Evolutionary conservation across 345 rosid genomes (phyloP).

Genomic region (Lumnitzera littorea): DNA sequence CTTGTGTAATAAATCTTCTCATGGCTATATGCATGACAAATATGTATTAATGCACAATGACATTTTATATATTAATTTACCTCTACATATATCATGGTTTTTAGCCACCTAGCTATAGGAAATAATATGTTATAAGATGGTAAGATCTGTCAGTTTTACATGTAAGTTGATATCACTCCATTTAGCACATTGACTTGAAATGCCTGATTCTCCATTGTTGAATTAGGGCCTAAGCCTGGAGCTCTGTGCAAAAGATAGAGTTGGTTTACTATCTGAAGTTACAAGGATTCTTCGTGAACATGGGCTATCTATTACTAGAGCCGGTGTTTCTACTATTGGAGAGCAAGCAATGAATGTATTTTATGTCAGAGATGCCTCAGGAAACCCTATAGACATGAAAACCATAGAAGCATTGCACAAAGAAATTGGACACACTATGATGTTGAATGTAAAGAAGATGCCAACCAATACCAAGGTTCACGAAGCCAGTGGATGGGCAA

Average conservation of each 20-base stretch:
- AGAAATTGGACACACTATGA: slow-evolving; percentile 80
- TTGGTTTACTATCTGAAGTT: slow-evolving; percentile 77
- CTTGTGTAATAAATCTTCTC: no score
- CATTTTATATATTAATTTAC: no score
- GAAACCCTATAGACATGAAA: slow-evolving; percentile 74
- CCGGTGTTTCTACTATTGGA: slow-evolving; percentile 80
- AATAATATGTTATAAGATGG: no score
- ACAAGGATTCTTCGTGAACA: slow-evolving; percentile 83
- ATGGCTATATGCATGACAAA: no score
- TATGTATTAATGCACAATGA: no score
- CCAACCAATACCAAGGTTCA: slow-evolving; percentile 35
- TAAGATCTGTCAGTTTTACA: no score
- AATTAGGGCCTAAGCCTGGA: slow-evolving; percentile 76
- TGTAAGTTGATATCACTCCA: no score
- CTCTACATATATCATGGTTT: no score
- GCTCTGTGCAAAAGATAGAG: slow-evolving; percentile 80
- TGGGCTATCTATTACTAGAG: slow-evolving; percentile 73
- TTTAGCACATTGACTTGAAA: no score
- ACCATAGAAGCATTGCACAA: slow-evolving; percentile 70
- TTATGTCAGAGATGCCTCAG: slow-evolving; percentile 81
- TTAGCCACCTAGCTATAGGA: no score
- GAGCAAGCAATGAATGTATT: slow-evolving; percentile 82
- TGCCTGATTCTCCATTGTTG: background rate
- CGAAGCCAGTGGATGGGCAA: slow-evolving; percentile 56
- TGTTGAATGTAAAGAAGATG: slow-evolving; percentile 70